Evolutionary conservation across 1,284 basidiomycete species (phyloP), one percentile per base, ranked within the genome.

Genomic region (Phylloporus gajari): DNA sequence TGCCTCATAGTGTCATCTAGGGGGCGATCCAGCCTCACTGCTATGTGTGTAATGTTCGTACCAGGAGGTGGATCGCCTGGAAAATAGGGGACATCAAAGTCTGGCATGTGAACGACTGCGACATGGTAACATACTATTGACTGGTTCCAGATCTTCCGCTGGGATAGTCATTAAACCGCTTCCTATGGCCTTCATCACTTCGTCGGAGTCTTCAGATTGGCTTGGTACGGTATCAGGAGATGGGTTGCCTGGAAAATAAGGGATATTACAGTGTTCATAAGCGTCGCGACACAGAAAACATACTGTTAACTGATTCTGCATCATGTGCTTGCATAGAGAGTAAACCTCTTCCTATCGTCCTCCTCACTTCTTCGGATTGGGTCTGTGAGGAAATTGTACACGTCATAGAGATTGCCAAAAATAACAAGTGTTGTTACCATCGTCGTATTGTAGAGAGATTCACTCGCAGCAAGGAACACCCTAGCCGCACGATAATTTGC

Each of bases 341-440:
- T 3, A 74, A 51, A 17, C n/a, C 19, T 61, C 72, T 69, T 23
- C 32, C 40, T n/a, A 61, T 30, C 6, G n/a, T n/a, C 35, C 71
- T 71, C n/a, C 38, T 23, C 21, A 75, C 15, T 17, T 68, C 59
- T 5, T 75, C 74, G 27, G 71, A 75, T 35, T 56, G 66, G 23
- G 30, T 71, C 74, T 66, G 46, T 56, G 53, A 25, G 8, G 3
- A 63, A 17, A 38, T 27, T 9, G 25, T 48, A 15, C 19, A 44
- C 42, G 15, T 44, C 42, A 23, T 23, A 74, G 51, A 23, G 46
- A n/a, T n/a, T 59, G 27, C 56, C 5, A 30, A 30, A 9, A 30
- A 58, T 30, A 30, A 8, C 56, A 19, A 58, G 7, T 19, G 19
- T 44, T 44, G 15, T 58, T 58, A 59, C 58, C 58, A 11, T 59